Evolutionary conservation across 1,284 basidiomycete genomes (phyloP).

Genomic region (Ganoderma resinaceum): DNA sequence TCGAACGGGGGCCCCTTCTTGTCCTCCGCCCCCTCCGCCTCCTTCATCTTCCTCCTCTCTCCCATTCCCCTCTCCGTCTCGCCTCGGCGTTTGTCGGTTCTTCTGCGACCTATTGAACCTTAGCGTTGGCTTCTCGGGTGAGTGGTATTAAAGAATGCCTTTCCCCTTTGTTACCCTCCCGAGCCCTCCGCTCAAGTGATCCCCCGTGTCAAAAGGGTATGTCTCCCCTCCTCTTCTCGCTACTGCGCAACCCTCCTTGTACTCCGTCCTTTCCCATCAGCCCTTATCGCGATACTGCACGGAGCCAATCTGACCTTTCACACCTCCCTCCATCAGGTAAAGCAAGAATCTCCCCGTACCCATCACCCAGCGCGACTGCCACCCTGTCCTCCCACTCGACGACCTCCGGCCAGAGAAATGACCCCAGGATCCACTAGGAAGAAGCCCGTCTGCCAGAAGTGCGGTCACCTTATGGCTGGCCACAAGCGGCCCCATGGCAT

Average conservation of each 20-base stretch:
- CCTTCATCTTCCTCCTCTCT: background rate
- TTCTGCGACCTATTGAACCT: background rate
- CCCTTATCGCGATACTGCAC: background rate
- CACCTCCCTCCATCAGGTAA: slow-evolving; percentile 13
- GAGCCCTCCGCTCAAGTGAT: slow-evolving; percentile 24
- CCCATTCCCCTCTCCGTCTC: slow-evolving; percentile 1
- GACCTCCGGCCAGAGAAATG: slow-evolving; percentile 16
- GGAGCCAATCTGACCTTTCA: slow-evolving; percentile 10
- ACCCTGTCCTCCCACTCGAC: slow-evolving; percentile 3
- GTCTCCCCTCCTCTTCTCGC: slow-evolving; percentile 9
- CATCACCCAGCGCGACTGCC: background rate
- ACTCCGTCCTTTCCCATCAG: background rate
- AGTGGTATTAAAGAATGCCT: slow-evolving; percentile 24
- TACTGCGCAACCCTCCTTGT: background rate
- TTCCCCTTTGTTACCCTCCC: slow-evolving; percentile 14
- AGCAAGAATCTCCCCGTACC: slow-evolving; percentile 9
- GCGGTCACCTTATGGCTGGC: slow-evolving; percentile 40
- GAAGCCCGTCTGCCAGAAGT: slow-evolving; percentile 39
- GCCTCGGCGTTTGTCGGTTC: slow-evolving; percentile 4
- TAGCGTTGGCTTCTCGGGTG: slow-evolving; percentile 13
- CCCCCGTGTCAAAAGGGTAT: slow-evolving; percentile 25
- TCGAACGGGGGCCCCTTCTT: slow-evolving; percentile 13
- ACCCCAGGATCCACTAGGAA: slow-evolving; percentile 32
- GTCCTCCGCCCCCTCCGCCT: slow-evolving; percentile 5
- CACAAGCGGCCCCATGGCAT: slow-evolving; percentile 40